Conservation (phyloP, 2,329 filamentous ascomycete genomes). For the Tolypocladium amazonense region DNA sequence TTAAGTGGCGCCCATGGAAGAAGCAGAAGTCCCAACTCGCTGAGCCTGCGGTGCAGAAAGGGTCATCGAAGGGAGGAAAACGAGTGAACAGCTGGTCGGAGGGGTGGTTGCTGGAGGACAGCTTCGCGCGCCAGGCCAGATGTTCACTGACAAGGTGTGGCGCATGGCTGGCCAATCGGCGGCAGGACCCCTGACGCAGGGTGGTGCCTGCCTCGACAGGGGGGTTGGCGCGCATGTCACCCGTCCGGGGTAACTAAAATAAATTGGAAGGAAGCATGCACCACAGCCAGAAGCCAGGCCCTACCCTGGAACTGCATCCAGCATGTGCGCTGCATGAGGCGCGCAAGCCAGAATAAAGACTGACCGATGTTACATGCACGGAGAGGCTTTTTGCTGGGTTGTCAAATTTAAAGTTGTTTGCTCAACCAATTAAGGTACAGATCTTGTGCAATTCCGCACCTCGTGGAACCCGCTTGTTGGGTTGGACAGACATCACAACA, state of each 20-base stretch:
- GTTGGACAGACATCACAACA: too few relatives aligned
- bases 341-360: neutral
- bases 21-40: too few relatives aligned
- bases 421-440: neutral
- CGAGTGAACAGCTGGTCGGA: neutral
- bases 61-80: neutral
- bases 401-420: neutral
- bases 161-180: neutral
- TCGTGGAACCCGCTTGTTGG: too few relatives aligned
- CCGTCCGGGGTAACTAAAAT: neutral
- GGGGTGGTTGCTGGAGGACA: neutral
- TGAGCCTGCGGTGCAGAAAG: neutral
- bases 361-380: neutral
- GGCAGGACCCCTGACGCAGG: neutral
- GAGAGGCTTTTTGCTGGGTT: too few relatives aligned
- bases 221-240: neutral
- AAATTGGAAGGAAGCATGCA: neutral
- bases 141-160: neutral
- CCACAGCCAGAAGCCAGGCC: neutral
- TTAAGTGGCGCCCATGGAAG: neutral
- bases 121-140: constrained; percentile 1
- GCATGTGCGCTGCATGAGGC: neutral
- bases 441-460: neutral
- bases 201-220: neutral
- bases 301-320: neutral